A percentile compares a stretch with the other conserved stretches of the same genome.
Conservation (phyloP, 192 early-diverging fungal genomes). For the Coemansia sp. region DNA sequence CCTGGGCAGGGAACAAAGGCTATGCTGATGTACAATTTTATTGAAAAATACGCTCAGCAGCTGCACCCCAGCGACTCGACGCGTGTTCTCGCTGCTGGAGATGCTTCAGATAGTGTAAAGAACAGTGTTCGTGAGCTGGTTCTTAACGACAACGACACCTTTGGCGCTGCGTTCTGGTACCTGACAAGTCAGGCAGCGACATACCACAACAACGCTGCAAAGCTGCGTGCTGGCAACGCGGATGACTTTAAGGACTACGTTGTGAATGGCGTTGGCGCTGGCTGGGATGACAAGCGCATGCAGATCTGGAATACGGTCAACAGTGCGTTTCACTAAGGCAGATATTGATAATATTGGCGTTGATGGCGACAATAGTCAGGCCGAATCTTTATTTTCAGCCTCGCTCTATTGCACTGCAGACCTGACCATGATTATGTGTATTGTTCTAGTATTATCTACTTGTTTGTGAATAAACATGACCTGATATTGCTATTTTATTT, state of each 20-base stretch:
- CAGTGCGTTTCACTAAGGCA: conserved; percentile 3
- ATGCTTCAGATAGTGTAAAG: conserved; percentile 1
- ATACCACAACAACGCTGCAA: conserved; percentile 17
- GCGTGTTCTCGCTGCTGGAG: conserved; percentile 7
- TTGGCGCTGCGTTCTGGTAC: conserved; percentile 51
- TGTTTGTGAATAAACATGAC: neutral
- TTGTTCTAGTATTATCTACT: neutral
- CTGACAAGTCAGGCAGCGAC: conserved; percentile 15
- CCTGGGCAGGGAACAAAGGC: conserved; percentile 46
- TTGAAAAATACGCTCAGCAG: conserved; percentile 29
- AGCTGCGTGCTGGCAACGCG: conserved; percentile 31
- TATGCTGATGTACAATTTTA: conserved; percentile 51
- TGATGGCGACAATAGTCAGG: neutral
- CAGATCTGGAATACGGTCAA: conserved; percentile 33
- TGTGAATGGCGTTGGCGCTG: conserved; percentile 24
- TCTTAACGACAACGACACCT: conserved; percentile 44
- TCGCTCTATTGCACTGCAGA: no score
- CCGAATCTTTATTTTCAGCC: neutral
- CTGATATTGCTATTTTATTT: no score
- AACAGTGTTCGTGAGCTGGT: conserved; percentile 36
- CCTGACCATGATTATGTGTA: neutral
- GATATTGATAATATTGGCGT: neutral
- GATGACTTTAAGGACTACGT: conserved; percentile 47
- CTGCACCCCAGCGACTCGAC: conserved; percentile 16
- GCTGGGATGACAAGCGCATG: conserved; percentile 29